These are phyloP conservation scores for Cicer yamashitae DNA, from an alignment of 306 rosid genomes.

Conservation along the genomic window DNA sequence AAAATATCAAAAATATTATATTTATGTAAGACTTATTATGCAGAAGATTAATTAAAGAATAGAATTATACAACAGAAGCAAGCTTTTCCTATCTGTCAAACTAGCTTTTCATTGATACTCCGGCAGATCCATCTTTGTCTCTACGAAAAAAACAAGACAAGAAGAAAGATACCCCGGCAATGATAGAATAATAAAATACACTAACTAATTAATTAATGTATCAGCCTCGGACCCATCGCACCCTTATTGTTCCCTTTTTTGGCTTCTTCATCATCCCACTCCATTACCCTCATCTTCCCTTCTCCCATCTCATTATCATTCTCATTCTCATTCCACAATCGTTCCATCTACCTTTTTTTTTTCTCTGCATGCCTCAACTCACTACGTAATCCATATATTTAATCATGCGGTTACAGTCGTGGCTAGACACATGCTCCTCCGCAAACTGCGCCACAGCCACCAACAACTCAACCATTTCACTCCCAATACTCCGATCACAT, in stretches of 20 bases:
- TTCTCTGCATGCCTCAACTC: not conserved
- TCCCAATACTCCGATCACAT: not conserved
- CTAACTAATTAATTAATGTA: too few species aligned
- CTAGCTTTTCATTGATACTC: not conserved
- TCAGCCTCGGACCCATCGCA: constrained; percentile 39
- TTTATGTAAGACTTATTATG: too few species aligned
- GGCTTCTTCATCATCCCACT: not conserved
- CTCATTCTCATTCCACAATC: not conserved
- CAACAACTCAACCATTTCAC: constrained; percentile 40
- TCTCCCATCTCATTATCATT: not conserved
- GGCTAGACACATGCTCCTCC: constrained; percentile 53
- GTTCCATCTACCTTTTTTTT: not conserved
- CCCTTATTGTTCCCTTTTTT: constrained; percentile 1
- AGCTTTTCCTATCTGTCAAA: constrained; percentile 18
- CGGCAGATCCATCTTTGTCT: constrained; percentile 26
- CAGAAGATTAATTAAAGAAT: too few species aligned
- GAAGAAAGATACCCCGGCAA: constrained; percentile 16
- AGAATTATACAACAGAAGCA: not conserved
- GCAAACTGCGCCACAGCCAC: constrained; percentile 39
- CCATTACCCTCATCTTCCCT: not conserved
- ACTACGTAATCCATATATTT: not conserved
- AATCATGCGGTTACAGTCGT: constrained; percentile 49
- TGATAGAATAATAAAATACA: constrained; percentile 13
- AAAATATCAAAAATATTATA: too few species aligned
- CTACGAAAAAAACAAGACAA: not conserved